A percentile compares a stretch with the other conserved stretches of the same genome.
Conservation (phyloP, 331 rosid species). For the Acacia concinna region DNA sequence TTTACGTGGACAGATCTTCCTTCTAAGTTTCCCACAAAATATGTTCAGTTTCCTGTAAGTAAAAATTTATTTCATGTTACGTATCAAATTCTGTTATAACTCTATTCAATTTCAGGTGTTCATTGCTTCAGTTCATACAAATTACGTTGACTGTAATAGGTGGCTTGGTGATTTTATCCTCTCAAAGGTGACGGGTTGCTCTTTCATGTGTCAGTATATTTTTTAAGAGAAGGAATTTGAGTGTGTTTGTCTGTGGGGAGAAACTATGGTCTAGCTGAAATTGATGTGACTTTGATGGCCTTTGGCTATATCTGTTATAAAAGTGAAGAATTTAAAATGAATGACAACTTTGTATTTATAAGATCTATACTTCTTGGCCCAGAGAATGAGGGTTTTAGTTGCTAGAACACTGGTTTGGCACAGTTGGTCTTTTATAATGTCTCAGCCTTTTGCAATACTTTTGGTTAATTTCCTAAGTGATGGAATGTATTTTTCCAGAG, state of each 20-base stretch:
- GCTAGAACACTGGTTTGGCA: neutral
- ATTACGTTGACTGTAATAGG: slow-evolving; percentile 95
- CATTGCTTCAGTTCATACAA: slow-evolving; percentile 80
- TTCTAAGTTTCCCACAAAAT: slow-evolving; percentile 96
- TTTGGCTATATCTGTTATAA: slow-evolving; percentile 2
- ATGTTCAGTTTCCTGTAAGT: slow-evolving; percentile 93
- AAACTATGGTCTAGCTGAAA: slow-evolving; percentile 17
- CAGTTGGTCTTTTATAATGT: neutral
- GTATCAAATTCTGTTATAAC: slow-evolving; percentile 27
- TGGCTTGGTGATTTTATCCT: slow-evolving; percentile 97
- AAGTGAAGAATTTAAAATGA: neutral
- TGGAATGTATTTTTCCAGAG: slow-evolving; percentile 57
- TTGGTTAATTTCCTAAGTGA: slow-evolving; percentile 11
- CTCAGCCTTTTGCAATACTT: neutral
- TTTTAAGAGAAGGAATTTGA: neutral
- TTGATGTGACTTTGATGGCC: slow-evolving; percentile 10
- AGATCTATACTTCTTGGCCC: neutral
- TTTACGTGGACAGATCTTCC: slow-evolving; percentile 99
- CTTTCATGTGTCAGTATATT: slow-evolving; percentile 21
- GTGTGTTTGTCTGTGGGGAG: slow-evolving; percentile 6
- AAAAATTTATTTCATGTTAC: slow-evolving; percentile 15
- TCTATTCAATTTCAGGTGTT: slow-evolving; percentile 59
- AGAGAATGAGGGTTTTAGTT: slow-evolving; percentile 6
- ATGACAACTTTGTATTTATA: neutral
- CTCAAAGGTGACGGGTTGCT: slow-evolving; percentile 73